phyloP scores from a whole-genome alignment of 2,329 filamentous ascomycete genomes.

The Penicillium sp. region DNA sequence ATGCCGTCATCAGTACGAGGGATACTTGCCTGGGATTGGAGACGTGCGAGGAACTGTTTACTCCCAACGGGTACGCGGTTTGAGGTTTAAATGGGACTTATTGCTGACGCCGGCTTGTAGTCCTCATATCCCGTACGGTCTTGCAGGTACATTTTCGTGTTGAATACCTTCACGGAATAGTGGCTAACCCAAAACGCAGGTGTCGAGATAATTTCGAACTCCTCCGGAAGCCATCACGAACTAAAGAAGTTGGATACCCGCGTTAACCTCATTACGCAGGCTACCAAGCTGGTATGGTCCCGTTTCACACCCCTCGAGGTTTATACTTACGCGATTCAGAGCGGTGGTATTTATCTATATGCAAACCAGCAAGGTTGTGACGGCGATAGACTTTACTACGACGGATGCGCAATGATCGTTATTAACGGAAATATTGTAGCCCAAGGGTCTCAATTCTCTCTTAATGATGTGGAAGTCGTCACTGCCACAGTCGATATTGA shows the following conservation, averaged over 20 bases:
- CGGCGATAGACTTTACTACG: constrained; percentile 66
- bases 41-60: constrained; percentile 73
- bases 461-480: constrained; percentile 69
- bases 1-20: constrained; percentile 65
- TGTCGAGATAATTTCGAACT: constrained; percentile 74
- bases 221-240: constrained; percentile 69
- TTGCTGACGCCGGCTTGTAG: constrained; percentile 34
- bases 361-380: constrained; percentile 66
- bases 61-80: constrained; percentile 49
- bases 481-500: constrained; percentile 72
- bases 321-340: constrained; percentile 31
- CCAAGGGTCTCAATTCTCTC: constrained; percentile 69
- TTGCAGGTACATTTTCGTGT: constrained; percentile 55
- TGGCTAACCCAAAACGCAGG: constrained; percentile 53
- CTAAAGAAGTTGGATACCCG: constrained; percentile 69
- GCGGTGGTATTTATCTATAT: constrained; percentile 60
- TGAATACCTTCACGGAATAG: constrained; percentile 49
- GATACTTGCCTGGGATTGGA: constrained; percentile 69
- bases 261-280: constrained; percentile 68
- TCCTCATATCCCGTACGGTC: constrained; percentile 64
- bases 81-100: neutral
- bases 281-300: constrained; percentile 53
- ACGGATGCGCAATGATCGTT: constrained; percentile 68
- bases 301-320: too few relatives aligned
- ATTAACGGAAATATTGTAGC: constrained; percentile 67